Conservation (phyloP, 2,329 filamentous ascomycete genomes). For the Tolypocladium tropicale region DNA sequence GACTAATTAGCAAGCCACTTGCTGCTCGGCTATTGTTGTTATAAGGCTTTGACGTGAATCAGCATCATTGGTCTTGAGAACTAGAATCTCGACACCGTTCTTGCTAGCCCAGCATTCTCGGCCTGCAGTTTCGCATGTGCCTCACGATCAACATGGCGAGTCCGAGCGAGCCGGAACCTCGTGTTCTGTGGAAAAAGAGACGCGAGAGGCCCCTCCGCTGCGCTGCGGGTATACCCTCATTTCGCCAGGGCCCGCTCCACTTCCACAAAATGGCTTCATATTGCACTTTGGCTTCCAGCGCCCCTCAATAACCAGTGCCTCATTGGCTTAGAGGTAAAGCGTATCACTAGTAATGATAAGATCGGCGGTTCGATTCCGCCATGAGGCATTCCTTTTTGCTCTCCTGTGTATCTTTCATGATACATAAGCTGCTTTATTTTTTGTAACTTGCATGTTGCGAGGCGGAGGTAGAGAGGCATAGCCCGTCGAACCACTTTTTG, state of each 20-base stretch:
- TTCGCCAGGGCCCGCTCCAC: background rate
- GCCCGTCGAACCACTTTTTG: no score
- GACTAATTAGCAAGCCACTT: background rate
- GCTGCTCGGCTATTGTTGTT: no score
- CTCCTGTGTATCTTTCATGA: background rate
- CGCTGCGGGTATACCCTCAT: background rate
- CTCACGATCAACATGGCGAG: background rate
- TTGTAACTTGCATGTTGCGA: background rate
- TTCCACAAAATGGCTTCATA: background rate
- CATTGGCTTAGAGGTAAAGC: slow-evolving; percentile 26
- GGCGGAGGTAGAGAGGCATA: no score
- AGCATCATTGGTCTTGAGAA: background rate
- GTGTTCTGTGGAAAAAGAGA: background rate
- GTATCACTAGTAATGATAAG: slow-evolving; percentile 26
- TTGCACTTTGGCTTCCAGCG: background rate
- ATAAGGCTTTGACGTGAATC: background rate
- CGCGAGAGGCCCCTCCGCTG: background rate
- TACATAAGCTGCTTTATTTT: no score
- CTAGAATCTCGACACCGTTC: background rate
- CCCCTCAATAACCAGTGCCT: slow-evolving; percentile 8
- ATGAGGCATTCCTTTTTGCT: slow-evolving; percentile 14
- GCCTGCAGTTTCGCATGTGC: background rate
- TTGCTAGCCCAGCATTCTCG: background rate
- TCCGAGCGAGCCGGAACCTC: background rate
- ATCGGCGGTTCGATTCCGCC: slow-evolving; percentile 25